Evolutionary conservation across 257 asterid species (phyloP), one percentile per base, ranked within the genome.

Genomic region (Jacaranda mimosifolia): DNA sequence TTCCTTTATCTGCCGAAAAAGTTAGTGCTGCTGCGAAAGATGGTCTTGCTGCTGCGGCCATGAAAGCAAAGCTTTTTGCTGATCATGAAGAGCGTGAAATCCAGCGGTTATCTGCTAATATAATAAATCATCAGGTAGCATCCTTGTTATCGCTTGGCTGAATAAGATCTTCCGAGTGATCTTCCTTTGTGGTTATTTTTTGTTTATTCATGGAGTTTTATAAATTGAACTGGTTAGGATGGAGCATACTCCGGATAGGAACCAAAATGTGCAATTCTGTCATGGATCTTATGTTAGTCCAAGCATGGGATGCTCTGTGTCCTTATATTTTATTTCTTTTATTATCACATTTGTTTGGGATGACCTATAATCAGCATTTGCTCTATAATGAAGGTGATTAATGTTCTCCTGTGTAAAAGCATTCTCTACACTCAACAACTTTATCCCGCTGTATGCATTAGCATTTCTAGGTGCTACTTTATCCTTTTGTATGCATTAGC

Each of bases 11-110:
- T 76, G 81, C 88, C 76, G 96, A 84, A 75, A 89, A 84, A 65
- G 97, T 93, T 78, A 86, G 73, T 60, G 88, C 85, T 75, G 98
- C 99, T 65, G 98, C 98, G 36, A 84, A 91, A 83, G 93, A 85
- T 83, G 99, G 99, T 38, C 99, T 96, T 85, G 88, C 87, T 63
- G 98, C 99, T 66, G 97, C 99, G 43, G 93, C 99, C 26, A 74
- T 88, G 73, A 96, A 96, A 84, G 92, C 98, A 45, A 96, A 96
- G 82, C 98, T 93, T 75, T 96, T 96, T 81, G 99, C 99, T 70
- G 99, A 93, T 85, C 98, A 96, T 10, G 99, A 96, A 83, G 99
- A 96, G 86, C 97, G 99, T 76, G 99, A 96, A 87, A 96, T 96
- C 74, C 99, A 96, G 79, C 82, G 99, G 63, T 81, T 96, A 63